A percentile compares a stretch with the other conserved stretches of the same genome.
Evolutionary conservation across 2,329 filamentous ascomycete species (phyloP).

Genomic region (Pseudogymnoascus sp.): DNA sequence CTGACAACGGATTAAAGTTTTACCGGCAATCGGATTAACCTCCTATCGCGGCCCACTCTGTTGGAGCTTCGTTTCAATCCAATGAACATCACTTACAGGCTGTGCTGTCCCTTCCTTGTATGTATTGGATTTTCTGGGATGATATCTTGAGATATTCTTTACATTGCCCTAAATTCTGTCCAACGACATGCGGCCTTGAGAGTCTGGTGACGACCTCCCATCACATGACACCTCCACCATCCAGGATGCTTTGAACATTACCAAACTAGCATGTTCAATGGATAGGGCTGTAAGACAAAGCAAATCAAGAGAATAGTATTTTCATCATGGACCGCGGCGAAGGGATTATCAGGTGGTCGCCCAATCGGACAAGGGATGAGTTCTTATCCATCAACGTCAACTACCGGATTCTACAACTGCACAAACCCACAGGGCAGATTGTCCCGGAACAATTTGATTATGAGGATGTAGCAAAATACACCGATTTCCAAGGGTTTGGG

Average conservation of each 20-base stretch:
- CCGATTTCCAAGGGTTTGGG: slow-evolving; percentile 55
- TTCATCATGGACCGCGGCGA: slow-evolving; percentile 28
- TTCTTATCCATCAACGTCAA: slow-evolving; percentile 61
- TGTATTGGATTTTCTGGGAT: neutral
- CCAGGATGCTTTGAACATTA: neutral
- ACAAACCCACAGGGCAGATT: slow-evolving; percentile 53
- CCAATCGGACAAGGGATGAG: slow-evolving; percentile 48
- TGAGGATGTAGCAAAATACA: slow-evolving; percentile 48
- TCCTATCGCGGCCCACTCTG: neutral
- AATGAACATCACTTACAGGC: neutral
- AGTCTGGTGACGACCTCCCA: neutral
- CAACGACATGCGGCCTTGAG: neutral
- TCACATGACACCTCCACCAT: neutral
- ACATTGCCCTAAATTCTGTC: neutral
- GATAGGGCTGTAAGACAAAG: neutral
- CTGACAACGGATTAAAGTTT: slow-evolving; percentile 9
- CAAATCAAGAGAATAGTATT: neutral
- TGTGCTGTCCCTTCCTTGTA: neutral
- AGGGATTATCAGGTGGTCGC: slow-evolving; percentile 60
- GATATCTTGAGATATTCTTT: neutral
- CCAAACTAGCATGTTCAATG: neutral
- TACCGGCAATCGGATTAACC: neutral
- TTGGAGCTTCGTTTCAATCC: neutral
- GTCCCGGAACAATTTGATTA: slow-evolving; percentile 51
- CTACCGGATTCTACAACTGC: slow-evolving; percentile 54